Base-by-base conservation (phyloP, 768 basidiomycete species). In the Trametes cinnabarina region DNA sequence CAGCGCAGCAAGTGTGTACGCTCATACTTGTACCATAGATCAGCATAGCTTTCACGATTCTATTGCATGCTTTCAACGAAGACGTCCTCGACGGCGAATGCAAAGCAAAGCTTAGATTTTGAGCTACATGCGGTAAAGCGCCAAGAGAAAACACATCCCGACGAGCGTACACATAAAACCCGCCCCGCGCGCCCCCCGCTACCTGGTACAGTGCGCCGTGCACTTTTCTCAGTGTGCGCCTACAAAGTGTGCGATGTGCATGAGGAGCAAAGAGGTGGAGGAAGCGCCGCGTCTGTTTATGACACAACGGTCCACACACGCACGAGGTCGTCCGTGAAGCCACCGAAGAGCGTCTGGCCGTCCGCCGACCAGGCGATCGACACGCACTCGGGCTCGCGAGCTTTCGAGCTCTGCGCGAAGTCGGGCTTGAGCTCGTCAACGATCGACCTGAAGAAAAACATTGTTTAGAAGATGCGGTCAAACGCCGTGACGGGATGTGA, bases 401-500 rank as follows among this genome's bases (percentile, higher is more conserved):
- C 80, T 57, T 85, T 84, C 64, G 82, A 81, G 51, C 82, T 83
- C 66, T 93, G 89, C 61, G 84, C 82, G 74, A 92, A 95, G 68
- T 95, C 90, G 60, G 96, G 94, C 79, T 91, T 94, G 81, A 98
- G 92, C 79, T 98, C 96, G 67, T 98, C 97, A 58, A 99, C 97
- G 70, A 98, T 97, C 20, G 92, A 95, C 76, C 92, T 94, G 53
- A 15, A 15, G 17, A 37, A 51, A 1, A 22, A 23, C 47, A 43
- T 32, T 6, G 51, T n/a, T 41, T 23, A 26, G 6, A n/a, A 22
- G 15, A 25, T n/a, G 44, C 23, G 17, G 55, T 4, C 14, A 44
- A 25, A 53, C 41, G 30, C 35, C 28, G 7, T 62, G 15, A 61
- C 47, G 28, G 47, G 28, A 58, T 4, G 15, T 42, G 17, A 39